These are phyloP conservation scores for Botrytis aclada DNA, from an alignment of 2,329 filamentous ascomycete genomes.

Conservation along the genomic window DNA sequence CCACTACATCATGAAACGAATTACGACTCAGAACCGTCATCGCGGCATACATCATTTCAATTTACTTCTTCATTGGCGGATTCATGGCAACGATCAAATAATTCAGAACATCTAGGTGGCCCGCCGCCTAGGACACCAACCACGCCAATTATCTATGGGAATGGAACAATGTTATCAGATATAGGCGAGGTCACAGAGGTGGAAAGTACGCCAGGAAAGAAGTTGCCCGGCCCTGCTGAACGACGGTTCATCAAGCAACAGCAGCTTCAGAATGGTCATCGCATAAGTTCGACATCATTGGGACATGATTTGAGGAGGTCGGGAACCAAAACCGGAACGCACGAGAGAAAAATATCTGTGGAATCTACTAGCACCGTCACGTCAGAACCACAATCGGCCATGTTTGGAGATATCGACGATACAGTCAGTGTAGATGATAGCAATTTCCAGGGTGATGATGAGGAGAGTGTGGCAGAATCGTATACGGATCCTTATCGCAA, in stretches of 20 bases:
- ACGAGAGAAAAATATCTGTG: slow-evolving; percentile 53
- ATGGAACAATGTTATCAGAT: slow-evolving; percentile 66
- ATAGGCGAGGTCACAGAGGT: slow-evolving; percentile 57
- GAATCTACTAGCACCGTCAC: slow-evolving; percentile 62
- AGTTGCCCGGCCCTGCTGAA: slow-evolving; percentile 35
- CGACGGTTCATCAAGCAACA: slow-evolving; percentile 33
- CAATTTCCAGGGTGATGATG: slow-evolving; percentile 64
- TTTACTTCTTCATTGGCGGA: slow-evolving; percentile 36
- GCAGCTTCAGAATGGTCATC: slow-evolving; percentile 25
- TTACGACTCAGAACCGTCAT: slow-evolving; percentile 53
- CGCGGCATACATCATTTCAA: slow-evolving; percentile 40
- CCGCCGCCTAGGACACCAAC: slow-evolving; percentile 48
- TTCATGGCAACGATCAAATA: slow-evolving; percentile 35
- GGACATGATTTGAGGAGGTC: slow-evolving; percentile 46
- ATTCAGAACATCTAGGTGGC: slow-evolving; percentile 35
- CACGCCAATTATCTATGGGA: slow-evolving; percentile 66
- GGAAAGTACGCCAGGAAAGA: slow-evolving; percentile 47
- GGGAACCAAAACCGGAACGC: slow-evolving; percentile 44
- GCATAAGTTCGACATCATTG: slow-evolving; percentile 47
- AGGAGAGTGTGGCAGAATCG: slow-evolving; percentile 55
- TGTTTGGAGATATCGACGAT: slow-evolving; percentile 62
- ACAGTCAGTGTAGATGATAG: slow-evolving; percentile 60
- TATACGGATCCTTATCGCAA: slow-evolving; percentile 37
- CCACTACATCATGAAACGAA: slow-evolving; percentile 60
- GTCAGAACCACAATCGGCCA: slow-evolving; percentile 45